phyloP scores from a whole-genome alignment of 1,139 yeast genomes.

The Sporopachydermia cereana region DNA sequence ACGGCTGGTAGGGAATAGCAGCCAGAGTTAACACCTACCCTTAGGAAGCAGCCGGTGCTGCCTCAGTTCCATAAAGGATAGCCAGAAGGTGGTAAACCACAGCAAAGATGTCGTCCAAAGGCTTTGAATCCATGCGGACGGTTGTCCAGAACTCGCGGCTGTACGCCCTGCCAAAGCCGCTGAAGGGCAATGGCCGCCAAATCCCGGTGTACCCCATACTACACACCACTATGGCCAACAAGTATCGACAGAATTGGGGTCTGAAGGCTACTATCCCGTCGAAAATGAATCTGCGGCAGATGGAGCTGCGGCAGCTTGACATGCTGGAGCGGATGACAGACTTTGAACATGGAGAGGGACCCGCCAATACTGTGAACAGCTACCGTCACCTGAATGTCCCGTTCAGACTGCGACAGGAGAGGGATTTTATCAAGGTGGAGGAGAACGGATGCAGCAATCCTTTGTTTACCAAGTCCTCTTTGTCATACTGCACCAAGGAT shows the following conservation, averaged over 20 bases:
- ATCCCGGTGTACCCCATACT: background rate
- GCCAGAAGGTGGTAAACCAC: too few relatives aligned
- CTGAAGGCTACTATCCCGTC: background rate
- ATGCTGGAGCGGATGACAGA: background rate
- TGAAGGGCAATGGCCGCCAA: background rate
- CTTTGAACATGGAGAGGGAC: constrained; percentile 4
- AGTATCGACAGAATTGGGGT: background rate
- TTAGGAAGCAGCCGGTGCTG: too few relatives aligned
- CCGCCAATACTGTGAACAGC: background rate
- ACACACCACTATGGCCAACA: background rate
- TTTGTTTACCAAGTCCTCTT: background rate
- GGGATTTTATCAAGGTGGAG: background rate
- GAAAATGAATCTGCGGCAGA: constrained; percentile 1
- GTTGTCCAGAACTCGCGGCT: background rate
- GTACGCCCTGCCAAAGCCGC: background rate
- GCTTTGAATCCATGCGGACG: background rate
- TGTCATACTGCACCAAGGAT: background rate
- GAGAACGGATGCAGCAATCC: constrained; percentile 1
- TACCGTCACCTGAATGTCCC: constrained; percentile 1
- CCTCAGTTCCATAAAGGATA: too few relatives aligned
- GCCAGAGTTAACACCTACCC: too few relatives aligned
- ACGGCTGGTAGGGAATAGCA: too few relatives aligned
- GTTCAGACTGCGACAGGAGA: background rate
- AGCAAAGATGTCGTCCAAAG: background rate
- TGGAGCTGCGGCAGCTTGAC: background rate